phyloP scores from a whole-genome alignment of 306 rosid species.

The Begonia loranthoides region DNA sequence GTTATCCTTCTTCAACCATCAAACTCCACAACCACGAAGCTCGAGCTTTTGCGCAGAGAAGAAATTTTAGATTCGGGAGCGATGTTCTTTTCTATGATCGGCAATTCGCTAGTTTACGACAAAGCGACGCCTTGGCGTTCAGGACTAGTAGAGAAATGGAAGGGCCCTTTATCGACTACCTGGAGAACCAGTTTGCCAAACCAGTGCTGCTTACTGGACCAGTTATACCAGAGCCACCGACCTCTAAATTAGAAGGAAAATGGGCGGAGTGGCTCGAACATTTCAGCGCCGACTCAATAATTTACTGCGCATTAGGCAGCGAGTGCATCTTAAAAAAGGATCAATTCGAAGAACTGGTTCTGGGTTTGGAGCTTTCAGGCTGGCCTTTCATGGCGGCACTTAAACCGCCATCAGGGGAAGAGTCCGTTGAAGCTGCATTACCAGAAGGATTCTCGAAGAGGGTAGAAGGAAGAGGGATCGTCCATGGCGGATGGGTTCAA shows the following conservation, averaged over 20 bases:
- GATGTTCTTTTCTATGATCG: constrained; percentile 26
- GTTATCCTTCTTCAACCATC: constrained; percentile 35
- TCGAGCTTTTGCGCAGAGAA: constrained; percentile 7
- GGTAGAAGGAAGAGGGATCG: constrained; percentile 32
- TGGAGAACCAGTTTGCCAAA: constrained; percentile 28
- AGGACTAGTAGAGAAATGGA: constrained; percentile 43
- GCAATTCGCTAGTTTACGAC: constrained; percentile 13
- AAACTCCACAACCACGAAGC: constrained; percentile 29
- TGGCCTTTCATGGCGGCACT: constrained; percentile 34
- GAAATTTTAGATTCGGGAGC: constrained; percentile 18
- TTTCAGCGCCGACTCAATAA: constrained; percentile 24
- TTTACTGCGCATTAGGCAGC: constrained; percentile 51
- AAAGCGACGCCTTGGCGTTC: constrained; percentile 35
- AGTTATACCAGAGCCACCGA: constrained; percentile 23
- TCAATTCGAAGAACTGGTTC: constrained; percentile 32
- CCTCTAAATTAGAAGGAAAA: constrained; percentile 19
- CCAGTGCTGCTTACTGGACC: constrained; percentile 37
- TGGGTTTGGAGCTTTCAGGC: constrained; percentile 45
- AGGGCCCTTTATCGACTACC: constrained; percentile 37
- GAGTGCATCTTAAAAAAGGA: constrained; percentile 26
- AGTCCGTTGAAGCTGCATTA: constrained; percentile 26
- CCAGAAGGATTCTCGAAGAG: constrained; percentile 37
- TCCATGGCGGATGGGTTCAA: constrained; percentile 44
- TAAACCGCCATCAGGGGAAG: constrained; percentile 28
- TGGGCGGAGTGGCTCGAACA: constrained; percentile 37